A percentile compares a stretch with the other conserved stretches of the same genome.
Conservation (phyloP, 2,329 filamentous ascomycete genomes). For the Sporothrix inflata region DNA sequence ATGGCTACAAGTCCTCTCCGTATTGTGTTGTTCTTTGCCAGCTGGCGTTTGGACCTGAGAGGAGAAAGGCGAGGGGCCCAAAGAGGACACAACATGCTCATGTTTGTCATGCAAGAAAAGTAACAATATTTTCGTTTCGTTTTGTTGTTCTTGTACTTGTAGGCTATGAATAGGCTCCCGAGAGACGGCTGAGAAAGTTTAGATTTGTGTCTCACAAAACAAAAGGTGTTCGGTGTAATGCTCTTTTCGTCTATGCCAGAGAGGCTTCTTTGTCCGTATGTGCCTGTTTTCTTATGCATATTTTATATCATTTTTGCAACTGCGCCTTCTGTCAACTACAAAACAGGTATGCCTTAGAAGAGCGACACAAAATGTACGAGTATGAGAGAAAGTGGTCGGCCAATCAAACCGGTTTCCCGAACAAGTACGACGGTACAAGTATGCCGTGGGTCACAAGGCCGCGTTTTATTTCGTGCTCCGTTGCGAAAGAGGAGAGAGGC, state of each 20-base stretch:
- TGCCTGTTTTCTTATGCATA: background rate
- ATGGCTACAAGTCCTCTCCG: background rate
- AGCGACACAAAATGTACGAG: constrained; percentile 12
- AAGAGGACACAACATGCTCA: constrained; percentile 12
- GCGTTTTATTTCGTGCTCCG: constrained; percentile 12
- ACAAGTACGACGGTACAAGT: background rate
- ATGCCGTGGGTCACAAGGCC: constrained; percentile 13
- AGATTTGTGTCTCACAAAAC: background rate
- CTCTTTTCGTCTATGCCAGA: background rate
- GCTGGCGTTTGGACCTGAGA: background rate
- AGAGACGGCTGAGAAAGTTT: background rate
- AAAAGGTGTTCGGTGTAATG: background rate
- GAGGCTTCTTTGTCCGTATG: background rate
- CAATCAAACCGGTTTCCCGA: constrained; percentile 4
- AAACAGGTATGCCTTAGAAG: background rate
- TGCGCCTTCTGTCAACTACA: too few relatives aligned
- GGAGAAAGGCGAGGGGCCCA: background rate
- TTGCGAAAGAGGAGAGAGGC: background rate
- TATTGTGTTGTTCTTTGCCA: background rate
- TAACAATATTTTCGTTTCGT: background rate
- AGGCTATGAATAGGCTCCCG: background rate
- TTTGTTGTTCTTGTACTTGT: background rate
- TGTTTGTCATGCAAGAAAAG: background rate
- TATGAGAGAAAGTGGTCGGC: background rate
- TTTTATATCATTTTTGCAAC: background rate